phyloP scores from a whole-genome alignment of 2,329 filamentous ascomycete genomes.

The Epichloe sibirici region DNA sequence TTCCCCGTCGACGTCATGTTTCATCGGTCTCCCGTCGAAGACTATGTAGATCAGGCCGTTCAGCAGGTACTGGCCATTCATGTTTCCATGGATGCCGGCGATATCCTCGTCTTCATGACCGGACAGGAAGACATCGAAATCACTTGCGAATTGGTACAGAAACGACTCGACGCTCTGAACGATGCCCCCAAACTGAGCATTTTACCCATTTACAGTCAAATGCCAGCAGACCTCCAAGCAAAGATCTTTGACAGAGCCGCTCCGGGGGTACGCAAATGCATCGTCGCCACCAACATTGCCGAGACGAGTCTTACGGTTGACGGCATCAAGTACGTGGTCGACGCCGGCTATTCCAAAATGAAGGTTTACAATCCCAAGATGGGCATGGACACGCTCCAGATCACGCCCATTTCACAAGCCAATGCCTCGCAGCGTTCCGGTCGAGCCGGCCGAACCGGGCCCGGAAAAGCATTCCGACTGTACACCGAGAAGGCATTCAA shows the following conservation, averaged over 20 bases:
- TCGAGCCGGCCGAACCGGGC: constrained; percentile 85
- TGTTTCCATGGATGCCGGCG: constrained; percentile 82
- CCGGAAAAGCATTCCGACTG: constrained; percentile 86
- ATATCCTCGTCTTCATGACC: constrained; percentile 98
- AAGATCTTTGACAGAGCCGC: constrained; percentile 93
- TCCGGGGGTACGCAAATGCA: constrained; percentile 88
- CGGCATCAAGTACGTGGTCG: constrained; percentile 98
- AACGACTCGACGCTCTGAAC: constrained; percentile 77
- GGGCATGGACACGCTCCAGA: constrained; percentile 98
- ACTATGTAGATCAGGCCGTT: constrained; percentile 94
- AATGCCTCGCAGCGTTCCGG: constrained; percentile 90
- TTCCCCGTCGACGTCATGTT: constrained; percentile 97
- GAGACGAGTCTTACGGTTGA: constrained; percentile 97
- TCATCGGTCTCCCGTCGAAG: constrained; percentile 86
- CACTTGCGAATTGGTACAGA: constrained; percentile 85
- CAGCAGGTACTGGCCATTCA: constrained; percentile 94
- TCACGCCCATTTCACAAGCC: constrained; percentile 93
- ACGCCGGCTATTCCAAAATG: constrained; percentile 89
- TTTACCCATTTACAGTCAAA: constrained; percentile 96
- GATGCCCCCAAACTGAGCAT: constrained; percentile 92
- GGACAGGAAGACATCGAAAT: constrained; percentile 97
- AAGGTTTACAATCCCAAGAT: constrained; percentile 98
- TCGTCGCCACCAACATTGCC: constrained; percentile 96
- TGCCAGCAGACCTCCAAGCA: constrained; percentile 94
- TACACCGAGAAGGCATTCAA: constrained; percentile 92